Evolutionary conservation across 73 alveolate species (phyloP).

Genomic region (Strombidium stylifer): DNA sequence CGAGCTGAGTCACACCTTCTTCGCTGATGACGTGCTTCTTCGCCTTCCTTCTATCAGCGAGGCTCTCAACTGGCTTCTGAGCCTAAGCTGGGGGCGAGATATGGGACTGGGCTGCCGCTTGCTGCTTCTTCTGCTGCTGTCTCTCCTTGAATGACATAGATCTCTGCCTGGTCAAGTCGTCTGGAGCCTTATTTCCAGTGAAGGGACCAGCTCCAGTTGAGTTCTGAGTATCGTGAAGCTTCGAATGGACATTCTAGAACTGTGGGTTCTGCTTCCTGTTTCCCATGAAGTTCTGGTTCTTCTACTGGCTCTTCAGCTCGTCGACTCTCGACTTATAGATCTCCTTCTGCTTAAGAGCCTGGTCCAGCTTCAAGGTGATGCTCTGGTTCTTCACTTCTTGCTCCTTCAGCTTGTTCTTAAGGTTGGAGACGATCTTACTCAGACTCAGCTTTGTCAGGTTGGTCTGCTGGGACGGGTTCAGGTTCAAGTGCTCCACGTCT

Average conservation of each 20-base stretch:
- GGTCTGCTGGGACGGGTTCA: constrained; percentile 29
- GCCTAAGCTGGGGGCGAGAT: not conserved
- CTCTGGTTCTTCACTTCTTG: constrained; percentile 42
- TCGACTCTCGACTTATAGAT: constrained; percentile 35
- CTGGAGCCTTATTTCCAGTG: not conserved
- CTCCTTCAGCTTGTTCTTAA: constrained; percentile 32
- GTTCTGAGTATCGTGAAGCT: not conserved
- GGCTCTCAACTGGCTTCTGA: constrained; percentile 12
- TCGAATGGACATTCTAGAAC: not conserved
- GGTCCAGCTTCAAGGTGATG: constrained; percentile 42
- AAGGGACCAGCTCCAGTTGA: not conserved
- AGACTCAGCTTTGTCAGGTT: constrained; percentile 27
- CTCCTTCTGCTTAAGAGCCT: constrained; percentile 49
- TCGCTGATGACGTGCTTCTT: constrained; percentile 4
- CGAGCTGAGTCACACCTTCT: no score
- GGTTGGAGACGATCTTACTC: constrained; percentile 48
- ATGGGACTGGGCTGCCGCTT: not conserved
- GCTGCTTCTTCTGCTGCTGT: not conserved
- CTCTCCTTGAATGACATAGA: not conserved
- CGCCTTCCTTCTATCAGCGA: constrained; percentile 29
- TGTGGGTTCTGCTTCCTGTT: not conserved
- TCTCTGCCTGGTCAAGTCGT: not conserved
- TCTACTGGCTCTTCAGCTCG: not conserved
- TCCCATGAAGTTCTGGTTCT: not conserved
- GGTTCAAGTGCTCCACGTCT: constrained; percentile 11